A percentile compares a stretch with the other conserved stretches of the same genome.
Evolutionary conservation across 768 basidiomycete species (phyloP).

Genomic region (Suillus discolor): DNA sequence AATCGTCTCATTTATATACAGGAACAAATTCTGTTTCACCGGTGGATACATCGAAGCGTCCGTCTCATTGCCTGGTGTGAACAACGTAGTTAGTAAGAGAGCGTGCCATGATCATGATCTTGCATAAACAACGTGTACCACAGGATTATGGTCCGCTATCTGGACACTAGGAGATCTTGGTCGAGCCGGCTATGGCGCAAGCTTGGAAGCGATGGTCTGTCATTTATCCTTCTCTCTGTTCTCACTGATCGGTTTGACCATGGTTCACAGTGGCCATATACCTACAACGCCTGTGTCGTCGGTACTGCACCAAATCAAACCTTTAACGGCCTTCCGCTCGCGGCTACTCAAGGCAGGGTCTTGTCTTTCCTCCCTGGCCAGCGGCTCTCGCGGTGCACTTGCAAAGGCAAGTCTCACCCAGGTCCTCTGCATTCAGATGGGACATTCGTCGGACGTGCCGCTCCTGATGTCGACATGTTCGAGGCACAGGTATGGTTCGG

Average conservation of each 20-base stretch:
- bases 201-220: slow-evolving; percentile 51
- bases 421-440: slow-evolving; percentile 78
- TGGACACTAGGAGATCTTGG: slow-evolving; percentile 64
- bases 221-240: not conserved
- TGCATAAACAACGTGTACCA: slow-evolving; percentile 9
- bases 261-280: slow-evolving; percentile 61
- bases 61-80: slow-evolving; percentile 69
- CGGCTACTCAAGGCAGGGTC: slow-evolving; percentile 51
- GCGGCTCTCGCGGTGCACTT: slow-evolving; percentile 84
- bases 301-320: slow-evolving; percentile 86
- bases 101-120: not conserved
- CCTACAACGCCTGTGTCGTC: slow-evolving; percentile 76
- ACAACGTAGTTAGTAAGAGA: slow-evolving; percentile 53
- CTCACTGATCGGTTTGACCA: slow-evolving; percentile 6
- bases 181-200: slow-evolving; percentile 74
- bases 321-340: slow-evolving; percentile 63
- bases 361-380: slow-evolving; percentile 84
- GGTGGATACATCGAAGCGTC: slow-evolving; percentile 73
- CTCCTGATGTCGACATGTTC: slow-evolving; percentile 90
- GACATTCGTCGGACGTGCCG: slow-evolving; percentile 75
- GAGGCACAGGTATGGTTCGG: slow-evolving; percentile 63
- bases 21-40: slow-evolving; percentile 92
- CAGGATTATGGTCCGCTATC: slow-evolving; percentile 54
- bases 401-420: slow-evolving; percentile 78
- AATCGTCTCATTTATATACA: slow-evolving; percentile 20